Conservation (phyloP, 345 rosid genomes). For the Noccaea bulbosa region DNA sequence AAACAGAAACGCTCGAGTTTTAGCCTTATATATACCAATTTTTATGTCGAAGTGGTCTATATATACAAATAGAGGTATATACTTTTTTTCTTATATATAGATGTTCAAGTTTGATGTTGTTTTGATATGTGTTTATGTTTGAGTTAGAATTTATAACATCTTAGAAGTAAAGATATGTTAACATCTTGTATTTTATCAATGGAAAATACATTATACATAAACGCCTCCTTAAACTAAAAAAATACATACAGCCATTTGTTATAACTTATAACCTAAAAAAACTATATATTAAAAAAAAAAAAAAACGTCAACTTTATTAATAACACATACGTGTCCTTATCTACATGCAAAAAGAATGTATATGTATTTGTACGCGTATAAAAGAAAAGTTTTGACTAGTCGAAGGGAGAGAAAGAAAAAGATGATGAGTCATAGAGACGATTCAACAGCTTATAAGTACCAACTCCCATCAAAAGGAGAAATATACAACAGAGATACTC, state of each 20-base stretch:
- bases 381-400: conserved; percentile 32
- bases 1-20: background rate
- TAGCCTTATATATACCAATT: conserved; percentile 4
- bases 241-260: background rate
- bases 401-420: conserved; percentile 24
- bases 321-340: conserved; percentile 37
- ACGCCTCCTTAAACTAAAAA: background rate
- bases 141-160: background rate
- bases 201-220: conserved; percentile 4
- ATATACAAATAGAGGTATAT: background rate
- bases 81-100: background rate
- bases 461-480: conserved; percentile 25
- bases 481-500: conserved; percentile 25
- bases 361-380: conserved; percentile 23
- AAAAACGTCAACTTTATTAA: conserved; percentile 30
- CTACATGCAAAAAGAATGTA: conserved; percentile 38
- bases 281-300: background rate
- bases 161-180: background rate
- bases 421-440: conserved; percentile 37
- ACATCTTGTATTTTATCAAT: background rate
- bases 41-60: background rate
- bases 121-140: background rate
- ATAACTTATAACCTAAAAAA: conserved; percentile 17
- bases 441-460: conserved; percentile 40
- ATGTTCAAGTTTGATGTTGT: background rate